These are phyloP conservation scores for Penicillium aurantiogriseum DNA, from an alignment of 2,329 filamentous ascomycete genomes.

Conservation along the genomic window DNA sequence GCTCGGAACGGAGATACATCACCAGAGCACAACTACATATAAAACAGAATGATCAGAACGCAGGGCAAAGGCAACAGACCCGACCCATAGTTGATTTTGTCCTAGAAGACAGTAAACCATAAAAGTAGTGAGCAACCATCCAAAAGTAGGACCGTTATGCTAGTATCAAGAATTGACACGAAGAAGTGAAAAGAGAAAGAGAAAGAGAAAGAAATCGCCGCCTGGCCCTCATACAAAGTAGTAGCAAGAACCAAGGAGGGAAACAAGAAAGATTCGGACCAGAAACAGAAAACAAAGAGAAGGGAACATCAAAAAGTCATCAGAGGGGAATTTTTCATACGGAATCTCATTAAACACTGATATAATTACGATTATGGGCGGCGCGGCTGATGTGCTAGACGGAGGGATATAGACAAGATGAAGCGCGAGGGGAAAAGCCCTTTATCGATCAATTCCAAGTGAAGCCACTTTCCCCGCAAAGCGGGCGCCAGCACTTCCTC, in stretches of 20 bases:
- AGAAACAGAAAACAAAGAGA: neutral
- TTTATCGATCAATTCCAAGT: slow-evolving; percentile 43
- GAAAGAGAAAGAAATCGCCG: neutral
- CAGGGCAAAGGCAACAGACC: neutral
- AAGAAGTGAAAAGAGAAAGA: neutral
- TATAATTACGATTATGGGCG: slow-evolving; percentile 21
- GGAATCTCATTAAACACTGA: slow-evolving; percentile 21
- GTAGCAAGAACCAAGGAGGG: neutral
- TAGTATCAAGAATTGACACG: neutral
- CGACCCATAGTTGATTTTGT: neutral
- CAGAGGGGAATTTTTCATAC: slow-evolving; percentile 20
- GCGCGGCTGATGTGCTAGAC: slow-evolving; percentile 1
- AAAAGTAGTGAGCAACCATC: neutral
- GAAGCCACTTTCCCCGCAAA: slow-evolving; percentile 54
- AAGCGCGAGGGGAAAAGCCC: neutral
- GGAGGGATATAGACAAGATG: slow-evolving; percentile 2
- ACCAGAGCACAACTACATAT: neutral
- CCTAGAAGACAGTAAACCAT: neutral
- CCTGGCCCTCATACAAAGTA: neutral
- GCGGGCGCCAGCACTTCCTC: slow-evolving; percentile 73
- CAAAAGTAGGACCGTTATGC: neutral
- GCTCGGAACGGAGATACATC: neutral
- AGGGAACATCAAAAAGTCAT: slow-evolving; percentile 13
- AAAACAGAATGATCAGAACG: neutral
- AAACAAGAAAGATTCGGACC: slow-evolving; percentile 10